Evolutionary conservation across 2,329 filamentous ascomycete species (phyloP), one percentile per base, ranked within the genome.

Genomic region (Xylaria sp.): DNA sequence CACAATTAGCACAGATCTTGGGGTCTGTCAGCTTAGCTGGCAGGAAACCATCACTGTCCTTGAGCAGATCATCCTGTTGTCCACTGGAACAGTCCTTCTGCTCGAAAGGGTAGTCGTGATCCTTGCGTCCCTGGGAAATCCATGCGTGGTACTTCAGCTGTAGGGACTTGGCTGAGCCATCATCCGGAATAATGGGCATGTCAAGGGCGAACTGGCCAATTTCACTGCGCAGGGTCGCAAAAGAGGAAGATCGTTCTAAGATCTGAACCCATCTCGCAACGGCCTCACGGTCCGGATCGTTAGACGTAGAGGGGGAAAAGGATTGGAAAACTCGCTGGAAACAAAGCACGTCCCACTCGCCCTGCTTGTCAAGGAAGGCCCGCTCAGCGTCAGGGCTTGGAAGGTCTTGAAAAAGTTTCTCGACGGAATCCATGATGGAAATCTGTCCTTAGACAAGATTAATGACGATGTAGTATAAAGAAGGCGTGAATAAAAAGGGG

Each of bases 61-160:
- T 10, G 9, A 35, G 16, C 25, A 54, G 23, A n/a, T 48, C 47
- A 60, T 23, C 53, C 1, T 2, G 23, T 25, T 66, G 23, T 44
- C 5, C 40, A 25, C 32, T 53, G 21, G 51, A 35, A 32, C 2
- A 10, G 5, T 50, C 27, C 35, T 59, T 27, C 47, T 29, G 8
- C 3, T 53, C 54, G 53, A 69, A 69, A 35, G 66, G 63, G 6
- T 63, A 59, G 3, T 59, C 59, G 35, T 69, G 63, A 6, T 69
- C 66, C 23, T 66, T 69, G n/a, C 66, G 66, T 35, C 66, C 66
- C 16, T 66, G 51, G 9, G 47, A 62, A 50, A 69, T 59, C 66
- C 66, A 69, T 5, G 42, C 51, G 21, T 66, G 29, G 18, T 58
- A 59, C 35, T 60, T 66, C 12, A 69, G 50, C 29, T 69, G 66